These are phyloP conservation scores for Aspergillus latus DNA, from an alignment of 2,329 filamentous ascomycete species.

Conservation along the genomic window DNA sequence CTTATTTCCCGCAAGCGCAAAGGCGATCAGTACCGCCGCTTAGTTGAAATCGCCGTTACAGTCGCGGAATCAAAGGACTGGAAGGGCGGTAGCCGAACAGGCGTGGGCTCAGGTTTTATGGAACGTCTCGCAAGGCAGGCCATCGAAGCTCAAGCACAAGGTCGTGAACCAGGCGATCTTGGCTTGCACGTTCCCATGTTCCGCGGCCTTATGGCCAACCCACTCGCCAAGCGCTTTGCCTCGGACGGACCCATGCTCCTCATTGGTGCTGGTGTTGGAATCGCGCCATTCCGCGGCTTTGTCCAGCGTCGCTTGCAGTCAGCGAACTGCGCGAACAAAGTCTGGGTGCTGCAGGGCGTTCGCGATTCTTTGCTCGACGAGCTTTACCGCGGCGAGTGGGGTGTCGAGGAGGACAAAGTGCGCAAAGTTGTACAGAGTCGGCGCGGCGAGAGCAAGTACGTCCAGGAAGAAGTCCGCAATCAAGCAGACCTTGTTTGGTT, in stretches of 20 bases:
- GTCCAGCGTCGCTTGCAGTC: slow-evolving; percentile 91
- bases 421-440: slow-evolving; percentile 78
- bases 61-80: slow-evolving; percentile 86
- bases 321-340: slow-evolving; percentile 95
- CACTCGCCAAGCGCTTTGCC: slow-evolving; percentile 85
- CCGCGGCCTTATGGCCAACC: slow-evolving; percentile 96
- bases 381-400: slow-evolving; percentile 95
- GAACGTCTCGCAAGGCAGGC: slow-evolving; percentile 77
- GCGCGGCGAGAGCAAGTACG: slow-evolving; percentile 79
- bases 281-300: slow-evolving; percentile 96
- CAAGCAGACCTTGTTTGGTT: slow-evolving; percentile 98
- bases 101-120: slow-evolving; percentile 92
- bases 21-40: slow-evolving; percentile 69
- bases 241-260: slow-evolving; percentile 96
- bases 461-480: slow-evolving; percentile 88
- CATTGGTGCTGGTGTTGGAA: slow-evolving; percentile 93
- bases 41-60: slow-evolving; percentile 96
- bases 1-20: slow-evolving; percentile 71
- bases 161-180: slow-evolving; percentile 51
- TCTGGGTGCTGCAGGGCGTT: slow-evolving; percentile 92
- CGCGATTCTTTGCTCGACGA: slow-evolving; percentile 94
- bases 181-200: slow-evolving; percentile 91
- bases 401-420: slow-evolving; percentile 83
- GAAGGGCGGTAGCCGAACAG: slow-evolving; percentile 69
- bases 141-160: slow-evolving; percentile 65